A percentile compares a stretch with the other conserved stretches of the same genome.
phyloP scores from a whole-genome alignment of 2,329 filamentous ascomycete species.

The Verticillium dahliae region DNA sequence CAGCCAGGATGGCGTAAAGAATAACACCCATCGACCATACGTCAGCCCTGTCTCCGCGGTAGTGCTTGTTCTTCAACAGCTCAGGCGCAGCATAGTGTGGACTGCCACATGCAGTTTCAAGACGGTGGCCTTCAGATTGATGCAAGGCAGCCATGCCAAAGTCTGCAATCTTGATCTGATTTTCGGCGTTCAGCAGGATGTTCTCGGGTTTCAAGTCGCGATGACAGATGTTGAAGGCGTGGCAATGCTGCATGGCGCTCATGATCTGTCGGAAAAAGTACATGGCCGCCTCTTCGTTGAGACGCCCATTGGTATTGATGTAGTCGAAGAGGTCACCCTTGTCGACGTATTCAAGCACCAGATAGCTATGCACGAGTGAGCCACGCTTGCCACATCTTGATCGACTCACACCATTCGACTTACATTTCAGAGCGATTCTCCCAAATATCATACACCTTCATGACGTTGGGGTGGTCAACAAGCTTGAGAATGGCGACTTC shows the following conservation, averaged over 20 bases:
- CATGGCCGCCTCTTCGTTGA: constrained; percentile 74
- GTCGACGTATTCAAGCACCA: constrained; percentile 89
- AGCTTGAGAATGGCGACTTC: constrained; percentile 97
- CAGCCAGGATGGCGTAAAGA: constrained; percentile 79
- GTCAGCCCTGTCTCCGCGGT: constrained; percentile 80
- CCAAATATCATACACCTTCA: constrained; percentile 94
- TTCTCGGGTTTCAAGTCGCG: constrained; percentile 97
- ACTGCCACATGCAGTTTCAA: constrained; percentile 89
- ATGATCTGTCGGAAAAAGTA: constrained; percentile 91
- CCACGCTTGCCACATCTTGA: neutral
- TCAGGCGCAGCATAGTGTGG: constrained; percentile 96
- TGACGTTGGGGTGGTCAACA: constrained; percentile 90
- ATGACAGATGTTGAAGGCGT: constrained; percentile 91
- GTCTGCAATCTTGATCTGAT: constrained; percentile 87
- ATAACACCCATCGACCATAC: constrained; percentile 94
- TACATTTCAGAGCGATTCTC: constrained; percentile 94
- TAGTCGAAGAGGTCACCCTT: constrained; percentile 77
- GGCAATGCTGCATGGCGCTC: constrained; percentile 85
- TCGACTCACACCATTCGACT: constrained; percentile 25
- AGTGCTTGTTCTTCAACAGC: constrained; percentile 69
- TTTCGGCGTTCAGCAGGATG: constrained; percentile 71
- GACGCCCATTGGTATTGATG: constrained; percentile 65
- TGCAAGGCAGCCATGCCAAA: constrained; percentile 95
- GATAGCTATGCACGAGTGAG: constrained; percentile 56
- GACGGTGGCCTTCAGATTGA: constrained; percentile 69